These are phyloP conservation scores for Fusarium odoratissimum DNA, from an alignment of 2,329 filamentous ascomycete species.

Conservation along the genomic window DNA sequence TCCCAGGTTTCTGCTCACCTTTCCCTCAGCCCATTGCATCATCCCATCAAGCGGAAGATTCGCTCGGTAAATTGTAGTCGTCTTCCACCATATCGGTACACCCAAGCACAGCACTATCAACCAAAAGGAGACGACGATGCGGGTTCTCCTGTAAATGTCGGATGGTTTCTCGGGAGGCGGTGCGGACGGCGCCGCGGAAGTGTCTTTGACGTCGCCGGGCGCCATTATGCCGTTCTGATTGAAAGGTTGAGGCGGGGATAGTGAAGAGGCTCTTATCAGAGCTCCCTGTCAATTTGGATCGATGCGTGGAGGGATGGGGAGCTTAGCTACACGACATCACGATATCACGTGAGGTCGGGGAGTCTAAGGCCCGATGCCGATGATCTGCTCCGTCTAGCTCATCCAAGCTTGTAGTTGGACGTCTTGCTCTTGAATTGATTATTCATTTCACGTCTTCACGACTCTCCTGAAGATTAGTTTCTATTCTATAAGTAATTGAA, in stretches of 20 bases:
- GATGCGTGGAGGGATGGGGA: constrained; percentile 20
- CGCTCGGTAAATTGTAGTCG: constrained; percentile 91
- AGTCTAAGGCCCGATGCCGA: constrained; percentile 36
- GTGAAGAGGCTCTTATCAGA: constrained; percentile 23
- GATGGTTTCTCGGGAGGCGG: constrained; percentile 82
- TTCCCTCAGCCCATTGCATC: constrained; percentile 91
- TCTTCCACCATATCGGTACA: constrained; percentile 95
- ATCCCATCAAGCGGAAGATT: constrained; percentile 85
- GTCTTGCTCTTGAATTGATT: too few relatives aligned
- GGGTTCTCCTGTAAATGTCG: constrained; percentile 75
- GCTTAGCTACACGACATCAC: constrained; percentile 43
- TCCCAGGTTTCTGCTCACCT: constrained; percentile 62
- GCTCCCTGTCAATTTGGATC: constrained; percentile 16
- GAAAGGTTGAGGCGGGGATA: constrained; percentile 12
- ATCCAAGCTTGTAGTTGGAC: too few relatives aligned
- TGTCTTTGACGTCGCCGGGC: constrained; percentile 35
- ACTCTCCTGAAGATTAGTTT: too few relatives aligned
- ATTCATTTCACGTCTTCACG: too few relatives aligned
- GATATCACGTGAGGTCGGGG: constrained; percentile 43
- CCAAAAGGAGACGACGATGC: constrained; percentile 92
- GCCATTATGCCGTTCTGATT: constrained; percentile 37
- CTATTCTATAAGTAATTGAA: too few relatives aligned
- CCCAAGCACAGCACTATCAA: constrained; percentile 83
- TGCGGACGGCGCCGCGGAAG: constrained; percentile 33
- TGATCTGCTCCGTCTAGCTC: too few relatives aligned